Conservation (phyloP, 73 alveolate species). For the Paramecium biaurelia region DNA sequence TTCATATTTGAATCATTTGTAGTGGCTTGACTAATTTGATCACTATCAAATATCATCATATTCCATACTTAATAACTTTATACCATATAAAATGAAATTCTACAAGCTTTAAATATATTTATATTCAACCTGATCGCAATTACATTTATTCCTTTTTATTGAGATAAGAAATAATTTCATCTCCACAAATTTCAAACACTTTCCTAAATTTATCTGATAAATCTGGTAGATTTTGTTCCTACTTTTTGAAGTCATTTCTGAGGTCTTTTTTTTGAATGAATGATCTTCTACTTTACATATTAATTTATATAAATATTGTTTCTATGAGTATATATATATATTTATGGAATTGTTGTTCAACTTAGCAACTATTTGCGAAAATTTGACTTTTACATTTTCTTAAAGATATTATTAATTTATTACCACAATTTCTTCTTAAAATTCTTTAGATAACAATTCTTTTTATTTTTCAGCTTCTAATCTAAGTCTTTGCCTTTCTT, state of each 20-base stretch:
- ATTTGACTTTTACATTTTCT: not conserved
- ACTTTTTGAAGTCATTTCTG: not conserved
- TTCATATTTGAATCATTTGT: not conserved
- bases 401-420: not conserved
- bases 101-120: not conserved
- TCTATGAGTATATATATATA: not conserved
- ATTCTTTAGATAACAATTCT: not conserved
- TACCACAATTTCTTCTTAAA: constrained; percentile 3
- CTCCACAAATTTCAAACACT: not conserved
- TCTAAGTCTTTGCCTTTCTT: not conserved
- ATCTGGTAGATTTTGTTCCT: not conserved
- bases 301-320: not conserved
- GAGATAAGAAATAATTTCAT: not conserved
- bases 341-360: not conserved
- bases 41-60: constrained; percentile 42
- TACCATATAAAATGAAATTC: not conserved
- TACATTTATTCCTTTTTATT: not conserved
- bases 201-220: not conserved
- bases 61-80: constrained; percentile 45
- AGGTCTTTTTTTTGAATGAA: not conserved
- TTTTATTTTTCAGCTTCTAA: constrained; percentile 3
- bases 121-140: not conserved
- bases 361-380: not conserved
- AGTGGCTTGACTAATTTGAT: constrained; percentile 4
- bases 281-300: not conserved